Evolutionary conservation across 257 asterid species (phyloP).

Genomic region (Solanum rostratum): DNA sequence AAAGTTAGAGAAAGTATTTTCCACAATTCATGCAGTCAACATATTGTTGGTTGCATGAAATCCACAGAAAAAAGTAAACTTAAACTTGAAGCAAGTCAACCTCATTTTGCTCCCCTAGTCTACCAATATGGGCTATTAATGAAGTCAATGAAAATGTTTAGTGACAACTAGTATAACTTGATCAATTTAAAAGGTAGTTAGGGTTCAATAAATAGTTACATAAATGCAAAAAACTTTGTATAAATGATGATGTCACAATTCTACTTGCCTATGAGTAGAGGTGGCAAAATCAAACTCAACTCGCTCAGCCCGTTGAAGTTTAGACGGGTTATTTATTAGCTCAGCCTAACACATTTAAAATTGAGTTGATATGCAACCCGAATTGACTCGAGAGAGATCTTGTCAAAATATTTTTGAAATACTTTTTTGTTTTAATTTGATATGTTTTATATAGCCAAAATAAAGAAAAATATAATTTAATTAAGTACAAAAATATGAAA

Average conservation of each 20-base stretch:
- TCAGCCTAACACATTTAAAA: no score
- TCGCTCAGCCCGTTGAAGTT: no score
- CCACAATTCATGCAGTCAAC: neutral
- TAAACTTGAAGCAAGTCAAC: neutral
- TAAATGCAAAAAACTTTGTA: neutral
- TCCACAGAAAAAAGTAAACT: neutral
- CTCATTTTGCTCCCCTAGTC: neutral
- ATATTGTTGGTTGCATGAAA: neutral
- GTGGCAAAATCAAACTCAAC: no score
- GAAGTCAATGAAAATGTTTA: neutral
- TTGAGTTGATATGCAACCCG: no score
- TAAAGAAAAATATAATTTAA: no score
- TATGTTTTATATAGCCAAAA: no score
- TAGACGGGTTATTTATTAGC: no score
- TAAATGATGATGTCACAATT: neutral
- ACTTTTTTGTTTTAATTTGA: no score
- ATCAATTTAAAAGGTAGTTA: neutral
- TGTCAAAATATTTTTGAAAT: no score
- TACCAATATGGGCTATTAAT: neutral
- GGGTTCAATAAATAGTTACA: neutral
- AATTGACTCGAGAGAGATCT: no score
- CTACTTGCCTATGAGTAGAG: neutral
- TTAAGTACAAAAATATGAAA: no score
- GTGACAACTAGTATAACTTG: neutral
- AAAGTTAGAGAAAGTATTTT: neutral